Base-by-base conservation (phyloP, 2,329 filamentous ascomycete species). In the Penicillium expansum region DNA sequence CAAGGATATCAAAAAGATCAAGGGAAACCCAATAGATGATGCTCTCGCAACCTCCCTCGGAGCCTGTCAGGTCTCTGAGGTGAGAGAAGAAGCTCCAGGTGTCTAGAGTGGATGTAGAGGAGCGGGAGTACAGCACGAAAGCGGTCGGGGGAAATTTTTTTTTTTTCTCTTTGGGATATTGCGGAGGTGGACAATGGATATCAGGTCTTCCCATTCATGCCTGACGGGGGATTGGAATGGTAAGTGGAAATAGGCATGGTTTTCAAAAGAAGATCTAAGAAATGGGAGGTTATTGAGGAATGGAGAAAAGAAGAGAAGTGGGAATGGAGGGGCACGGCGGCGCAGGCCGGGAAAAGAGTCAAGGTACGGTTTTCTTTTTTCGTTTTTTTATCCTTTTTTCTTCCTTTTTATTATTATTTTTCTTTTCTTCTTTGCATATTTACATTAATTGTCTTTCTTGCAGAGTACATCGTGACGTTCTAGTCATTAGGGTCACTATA, bases 191-290 rank as follows among this genome's bases (percentile, higher is more conserved):
- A 24, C 49, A 52, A 62, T 56, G 33, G 44, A 56, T 58, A 67
- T 67, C 71, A 74, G 66, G 69, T 75, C 61, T 73, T 68, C 69
- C 70, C 72, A 69, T 76, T 78, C 73, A 79, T 72, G 74, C 75
- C 76, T 76, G 73, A 76, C 73, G 75, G 75, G 74, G 71, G 70
- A 69, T 67, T 69, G 58, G 63, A 69, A 60, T 64, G 66, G 66
- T 67, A 63, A 64, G 62, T 60, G 63, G 63, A 65, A 69, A 66
- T 56, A 71, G 70, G 70, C 74, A 77, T 77, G 65, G 60, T 74
- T 66, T 64, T 64, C 65, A 50, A 58, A 59, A 58, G 63, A 62
- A 56, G 51, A 62, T 62, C 60, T 64, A 61, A 62, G 58, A 63
- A 60, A 60, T 61, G 59, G 57, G 58, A 61, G 58, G 50, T 56